Conservation (phyloP, 2,329 filamentous ascomycete species). For the Monosporascus sp. region DNA sequence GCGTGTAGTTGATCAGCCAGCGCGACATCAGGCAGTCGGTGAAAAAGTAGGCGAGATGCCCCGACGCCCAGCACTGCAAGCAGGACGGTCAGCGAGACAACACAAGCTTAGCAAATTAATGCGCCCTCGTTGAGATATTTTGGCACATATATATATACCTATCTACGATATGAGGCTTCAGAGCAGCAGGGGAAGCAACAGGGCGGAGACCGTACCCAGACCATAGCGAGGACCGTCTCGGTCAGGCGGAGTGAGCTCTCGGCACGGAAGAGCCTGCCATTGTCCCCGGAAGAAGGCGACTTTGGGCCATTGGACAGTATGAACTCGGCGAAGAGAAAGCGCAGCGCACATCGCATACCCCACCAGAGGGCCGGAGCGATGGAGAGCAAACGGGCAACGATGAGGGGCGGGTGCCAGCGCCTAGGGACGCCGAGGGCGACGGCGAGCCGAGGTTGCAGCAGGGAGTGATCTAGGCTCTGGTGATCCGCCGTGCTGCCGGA, state of each 20-base stretch:
- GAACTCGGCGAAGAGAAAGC: constrained; percentile 61
- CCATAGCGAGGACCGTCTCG: constrained; percentile 65
- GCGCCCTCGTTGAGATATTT: background rate
- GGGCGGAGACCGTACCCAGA: constrained; percentile 54
- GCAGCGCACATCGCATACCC: constrained; percentile 64
- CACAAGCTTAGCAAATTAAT: background rate
- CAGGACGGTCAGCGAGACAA: background rate
- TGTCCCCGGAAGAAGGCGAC: constrained; percentile 16
- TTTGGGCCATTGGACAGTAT: constrained; percentile 26
- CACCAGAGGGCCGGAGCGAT: constrained; percentile 67
- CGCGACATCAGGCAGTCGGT: constrained; percentile 80
- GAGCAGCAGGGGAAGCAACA: background rate
- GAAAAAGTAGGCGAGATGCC: constrained; percentile 77
- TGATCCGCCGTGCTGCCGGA: background rate
- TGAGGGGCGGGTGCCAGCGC: constrained; percentile 68
- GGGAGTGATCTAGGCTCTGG: constrained; percentile 27
- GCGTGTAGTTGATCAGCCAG: constrained; percentile 82
- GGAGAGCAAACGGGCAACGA: constrained; percentile 67
- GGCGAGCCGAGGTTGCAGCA: constrained; percentile 71
- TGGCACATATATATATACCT: background rate
- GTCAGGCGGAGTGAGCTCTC: constrained; percentile 52
- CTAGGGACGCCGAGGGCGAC: constrained; percentile 69
- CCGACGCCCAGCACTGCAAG: constrained; percentile 65
- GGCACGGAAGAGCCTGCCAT: constrained; percentile 33
- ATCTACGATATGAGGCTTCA: background rate